phyloP scores from a whole-genome alignment of 192 early-diverging fungal genomes.

The Podila epicladia region DNA sequence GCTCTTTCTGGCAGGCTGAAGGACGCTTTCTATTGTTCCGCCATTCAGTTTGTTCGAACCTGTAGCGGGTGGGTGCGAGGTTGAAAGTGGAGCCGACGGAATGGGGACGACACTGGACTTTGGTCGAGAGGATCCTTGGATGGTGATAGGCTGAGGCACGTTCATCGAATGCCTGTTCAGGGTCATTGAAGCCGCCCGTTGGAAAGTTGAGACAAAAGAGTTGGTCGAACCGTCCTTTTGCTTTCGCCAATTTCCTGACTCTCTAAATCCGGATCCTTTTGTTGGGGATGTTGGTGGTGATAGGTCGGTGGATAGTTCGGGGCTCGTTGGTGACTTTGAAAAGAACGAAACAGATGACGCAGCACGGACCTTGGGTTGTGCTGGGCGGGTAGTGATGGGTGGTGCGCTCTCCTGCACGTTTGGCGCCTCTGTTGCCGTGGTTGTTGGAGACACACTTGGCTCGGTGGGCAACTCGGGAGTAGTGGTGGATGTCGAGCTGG shows the following conservation, averaged over 20 bases:
- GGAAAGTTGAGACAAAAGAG: slow-evolving; percentile 34
- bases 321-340: not conserved
- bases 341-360: slow-evolving; percentile 4
- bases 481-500: not conserved
- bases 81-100: slow-evolving; percentile 13
- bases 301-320: slow-evolving; percentile 10
- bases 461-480: not conserved
- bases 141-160: slow-evolving; percentile 9
- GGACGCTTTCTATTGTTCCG: not conserved
- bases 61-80: slow-evolving; percentile 23
- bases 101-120: not conserved
- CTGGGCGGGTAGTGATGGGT: not conserved
- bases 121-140: slow-evolving; percentile 14
- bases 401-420: not conserved
- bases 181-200: slow-evolving; percentile 38
- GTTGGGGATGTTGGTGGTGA: slow-evolving; percentile 35
- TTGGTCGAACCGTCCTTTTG: slow-evolving; percentile 24
- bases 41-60: not conserved
- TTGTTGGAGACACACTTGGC: not conserved
- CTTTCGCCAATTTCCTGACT: slow-evolving; percentile 19
- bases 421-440: slow-evolving; percentile 8
- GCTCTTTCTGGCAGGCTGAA: slow-evolving; percentile 51
- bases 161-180: slow-evolving; percentile 25
- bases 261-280: slow-evolving; percentile 6
- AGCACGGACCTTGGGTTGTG: not conserved